These are phyloP conservation scores for Silene uniflora DNA, from an alignment of 148 eudicot species.

Conservation along the genomic window DNA sequence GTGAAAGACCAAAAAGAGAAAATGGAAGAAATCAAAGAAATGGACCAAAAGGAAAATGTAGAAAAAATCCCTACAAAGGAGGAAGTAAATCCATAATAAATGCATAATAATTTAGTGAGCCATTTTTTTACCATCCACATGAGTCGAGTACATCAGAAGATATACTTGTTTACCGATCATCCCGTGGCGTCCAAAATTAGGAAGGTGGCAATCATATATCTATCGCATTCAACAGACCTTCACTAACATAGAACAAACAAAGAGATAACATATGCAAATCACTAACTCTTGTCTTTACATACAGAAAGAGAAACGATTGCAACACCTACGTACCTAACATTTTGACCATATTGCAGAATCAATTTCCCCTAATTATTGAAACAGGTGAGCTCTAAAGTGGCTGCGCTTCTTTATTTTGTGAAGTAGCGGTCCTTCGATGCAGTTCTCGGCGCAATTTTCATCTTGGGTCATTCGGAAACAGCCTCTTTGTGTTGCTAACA, in stretches of 20 bases:
- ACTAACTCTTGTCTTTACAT: slow-evolving; percentile 27
- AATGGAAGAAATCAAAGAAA: too few species aligned
- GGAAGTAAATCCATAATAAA: too few species aligned
- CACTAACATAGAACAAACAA: slow-evolving; percentile 9
- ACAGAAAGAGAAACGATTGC: slow-evolving; percentile 9
- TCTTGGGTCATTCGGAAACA: too few species aligned
- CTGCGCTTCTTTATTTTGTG: too few species aligned
- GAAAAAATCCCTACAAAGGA: too few species aligned
- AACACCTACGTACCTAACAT: slow-evolving; percentile 22
- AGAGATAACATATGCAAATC: slow-evolving; percentile 22
- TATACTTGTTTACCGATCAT: slow-evolving; percentile 9
- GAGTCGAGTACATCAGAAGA: neutral
- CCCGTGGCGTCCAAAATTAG: neutral
- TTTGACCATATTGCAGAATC: slow-evolving; percentile 20
- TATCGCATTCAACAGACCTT: neutral
- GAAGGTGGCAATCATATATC: neutral
- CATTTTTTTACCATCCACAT: neutral
- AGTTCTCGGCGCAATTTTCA: too few species aligned
- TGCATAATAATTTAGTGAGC: neutral
- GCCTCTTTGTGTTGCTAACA: too few species aligned
- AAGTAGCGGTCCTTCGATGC: too few species aligned
- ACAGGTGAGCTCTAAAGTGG: neutral
- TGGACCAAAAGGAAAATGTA: too few species aligned
- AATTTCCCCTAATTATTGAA: slow-evolving; percentile 17
- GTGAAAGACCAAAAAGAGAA: too few species aligned